A percentile compares a stretch with the other conserved stretches of the same genome.
phyloP scores from a whole-genome alignment of 768 basidiomycete species.

The Imleria badia region DNA sequence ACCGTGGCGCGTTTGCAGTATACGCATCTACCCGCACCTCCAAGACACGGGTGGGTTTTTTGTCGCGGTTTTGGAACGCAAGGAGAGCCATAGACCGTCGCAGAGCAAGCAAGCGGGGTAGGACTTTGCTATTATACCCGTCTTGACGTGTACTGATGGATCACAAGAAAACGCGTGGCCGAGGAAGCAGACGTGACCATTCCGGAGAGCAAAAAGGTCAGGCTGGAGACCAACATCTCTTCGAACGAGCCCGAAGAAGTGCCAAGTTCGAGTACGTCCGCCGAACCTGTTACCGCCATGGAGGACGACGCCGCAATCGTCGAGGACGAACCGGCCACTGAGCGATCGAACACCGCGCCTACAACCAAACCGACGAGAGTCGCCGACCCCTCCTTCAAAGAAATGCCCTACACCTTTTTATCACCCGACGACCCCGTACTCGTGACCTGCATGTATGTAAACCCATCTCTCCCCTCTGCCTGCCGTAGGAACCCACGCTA shows the following conservation, averaged over 20 bases:
- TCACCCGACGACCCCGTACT: conserved; percentile 69
- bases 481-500: background rate
- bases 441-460: conserved; percentile 77
- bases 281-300: background rate
- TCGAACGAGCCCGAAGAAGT: conserved; percentile 2
- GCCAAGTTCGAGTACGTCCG: conserved; percentile 4
- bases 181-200: conserved; percentile 40
- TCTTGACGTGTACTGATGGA: background rate
- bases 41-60: conserved; percentile 99
- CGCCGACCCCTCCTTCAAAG: conserved; percentile 60
- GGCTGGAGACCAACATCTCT: conserved; percentile 32
- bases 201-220: conserved; percentile 53
- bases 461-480: conserved; percentile 24
- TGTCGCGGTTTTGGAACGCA: conserved; percentile 81
- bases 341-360: background rate
- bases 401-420: conserved; percentile 89
- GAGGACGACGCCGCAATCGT: background rate
- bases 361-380: conserved; percentile 12
- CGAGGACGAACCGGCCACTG: conserved; percentile 1
- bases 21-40: conserved; percentile 91
- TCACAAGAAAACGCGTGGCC: conserved; percentile 44
- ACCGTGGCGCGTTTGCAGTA: conserved; percentile 40
- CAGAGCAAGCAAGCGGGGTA: conserved; percentile 17
- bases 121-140: background rate
- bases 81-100: conserved; percentile 12